Conservation (phyloP, 148 eudicot species). For the Cornus controversa region DNA sequence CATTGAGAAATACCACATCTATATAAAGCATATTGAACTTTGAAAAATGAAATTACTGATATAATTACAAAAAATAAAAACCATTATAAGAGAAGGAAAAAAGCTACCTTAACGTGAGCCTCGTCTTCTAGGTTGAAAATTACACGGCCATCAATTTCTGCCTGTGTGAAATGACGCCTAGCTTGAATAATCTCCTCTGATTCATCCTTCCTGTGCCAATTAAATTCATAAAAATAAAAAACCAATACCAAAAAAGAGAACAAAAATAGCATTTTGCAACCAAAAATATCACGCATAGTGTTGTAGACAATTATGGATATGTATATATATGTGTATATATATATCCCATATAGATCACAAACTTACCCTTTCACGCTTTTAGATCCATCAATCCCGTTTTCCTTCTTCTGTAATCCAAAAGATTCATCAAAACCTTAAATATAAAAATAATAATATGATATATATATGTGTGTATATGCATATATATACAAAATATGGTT, state of each 20-base stretch:
- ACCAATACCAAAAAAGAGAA: background rate
- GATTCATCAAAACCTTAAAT: background rate
- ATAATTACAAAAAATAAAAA: background rate
- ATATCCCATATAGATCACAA: background rate
- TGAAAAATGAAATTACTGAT: background rate
- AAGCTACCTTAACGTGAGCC: slow-evolving; percentile 56
- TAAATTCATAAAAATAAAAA: background rate
- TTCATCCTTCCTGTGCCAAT: slow-evolving; percentile 15
- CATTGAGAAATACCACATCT: too few species aligned
- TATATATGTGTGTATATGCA: background rate
- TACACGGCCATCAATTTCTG: slow-evolving; percentile 46
- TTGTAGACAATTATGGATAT: too few species aligned
- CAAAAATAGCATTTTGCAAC: too few species aligned
- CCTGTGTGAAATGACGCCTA: slow-evolving; percentile 44
- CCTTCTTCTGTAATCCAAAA: background rate
- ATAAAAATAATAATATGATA: background rate
- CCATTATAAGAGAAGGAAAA: background rate
- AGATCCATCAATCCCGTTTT: background rate
- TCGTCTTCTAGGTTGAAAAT: slow-evolving; percentile 49
- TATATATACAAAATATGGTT: background rate
- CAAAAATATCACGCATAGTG: background rate
- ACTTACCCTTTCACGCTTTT: background rate
- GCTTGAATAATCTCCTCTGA: slow-evolving; percentile 32
- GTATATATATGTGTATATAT: background rate
- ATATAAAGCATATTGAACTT: too few species aligned